Conservation (phyloP, 306 rosid species). For the Sesbania bispinosa region DNA sequence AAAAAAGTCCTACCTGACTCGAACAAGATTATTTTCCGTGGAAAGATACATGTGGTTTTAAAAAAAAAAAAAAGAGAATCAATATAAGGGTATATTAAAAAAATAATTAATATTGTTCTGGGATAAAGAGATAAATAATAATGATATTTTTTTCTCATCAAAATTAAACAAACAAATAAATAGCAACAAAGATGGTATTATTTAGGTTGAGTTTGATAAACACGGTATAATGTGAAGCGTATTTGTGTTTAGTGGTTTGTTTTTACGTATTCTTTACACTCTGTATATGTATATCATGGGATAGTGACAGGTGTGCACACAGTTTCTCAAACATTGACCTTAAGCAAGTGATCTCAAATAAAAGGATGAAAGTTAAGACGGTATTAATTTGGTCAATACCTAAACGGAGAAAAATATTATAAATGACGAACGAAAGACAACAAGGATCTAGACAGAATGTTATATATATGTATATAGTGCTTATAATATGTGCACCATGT, state of each 20-base stretch:
- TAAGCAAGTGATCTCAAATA: slow-evolving; percentile 32
- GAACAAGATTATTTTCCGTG: no score
- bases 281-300: slow-evolving; percentile 24
- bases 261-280: not conserved
- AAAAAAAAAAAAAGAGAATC: no score
- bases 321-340: slow-evolving; percentile 44
- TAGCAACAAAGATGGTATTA: no score
- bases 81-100: no score
- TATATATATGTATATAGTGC: slow-evolving; percentile 9
- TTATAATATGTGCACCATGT: slow-evolving; percentile 24
- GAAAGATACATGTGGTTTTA: no score
- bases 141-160: no score
- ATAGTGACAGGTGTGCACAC: slow-evolving; percentile 36
- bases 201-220: no score
- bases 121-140: no score
- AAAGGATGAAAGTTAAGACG: slow-evolving; percentile 32
- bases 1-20: no score
- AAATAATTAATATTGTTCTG: no score
- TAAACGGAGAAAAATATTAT: slow-evolving; percentile 48
- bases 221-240: slow-evolving; percentile 10
- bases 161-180: no score
- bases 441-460: slow-evolving; percentile 29
- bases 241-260: no score
- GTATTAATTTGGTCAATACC: slow-evolving; percentile 61
- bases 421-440: slow-evolving; percentile 29